Evolutionary conservation across 371 early-diverging fungal genomes (phyloP).

Genomic region (Mucor lusitanicus): DNA sequence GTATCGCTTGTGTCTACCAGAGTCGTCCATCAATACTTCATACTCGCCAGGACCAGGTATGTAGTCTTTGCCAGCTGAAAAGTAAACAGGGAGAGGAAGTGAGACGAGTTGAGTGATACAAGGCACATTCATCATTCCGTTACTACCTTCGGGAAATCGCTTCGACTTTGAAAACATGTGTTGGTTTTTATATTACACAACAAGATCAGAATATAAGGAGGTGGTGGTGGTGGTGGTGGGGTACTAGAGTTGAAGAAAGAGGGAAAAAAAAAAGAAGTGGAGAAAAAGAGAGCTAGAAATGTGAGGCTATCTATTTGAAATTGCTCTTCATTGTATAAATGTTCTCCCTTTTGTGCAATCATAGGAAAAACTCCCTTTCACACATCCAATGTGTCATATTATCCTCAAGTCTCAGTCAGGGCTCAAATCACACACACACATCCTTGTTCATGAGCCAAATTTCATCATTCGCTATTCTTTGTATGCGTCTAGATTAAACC

Average conservation of each 20-base stretch:
- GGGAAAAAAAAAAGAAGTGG: background rate
- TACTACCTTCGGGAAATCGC: conserved; percentile 42
- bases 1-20: conserved; percentile 27
- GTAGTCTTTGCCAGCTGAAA: conserved; percentile 37
- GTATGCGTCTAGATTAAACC: background rate
- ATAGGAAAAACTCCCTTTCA: background rate
- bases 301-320: background rate
- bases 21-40: conserved; percentile 28
- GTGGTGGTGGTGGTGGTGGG: background rate
- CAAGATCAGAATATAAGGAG: conserved; percentile 1
- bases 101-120: background rate
- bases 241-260: no score
- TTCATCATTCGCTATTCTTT: background rate
- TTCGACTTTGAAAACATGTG: conserved; percentile 48
- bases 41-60: conserved; percentile 51
- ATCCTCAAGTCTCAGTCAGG: background rate
- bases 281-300: background rate
- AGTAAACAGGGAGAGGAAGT: background rate
- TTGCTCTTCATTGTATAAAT: background rate
- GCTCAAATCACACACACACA: background rate
- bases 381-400: background rate
- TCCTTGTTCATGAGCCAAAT: background rate
- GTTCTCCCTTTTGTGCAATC: background rate
- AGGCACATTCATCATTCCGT: background rate
- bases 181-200: background rate